A percentile compares a stretch with the other conserved stretches of the same genome.
Conservation (phyloP, 352 stramenopile species). For the Globisporangium barbulae region DNA sequence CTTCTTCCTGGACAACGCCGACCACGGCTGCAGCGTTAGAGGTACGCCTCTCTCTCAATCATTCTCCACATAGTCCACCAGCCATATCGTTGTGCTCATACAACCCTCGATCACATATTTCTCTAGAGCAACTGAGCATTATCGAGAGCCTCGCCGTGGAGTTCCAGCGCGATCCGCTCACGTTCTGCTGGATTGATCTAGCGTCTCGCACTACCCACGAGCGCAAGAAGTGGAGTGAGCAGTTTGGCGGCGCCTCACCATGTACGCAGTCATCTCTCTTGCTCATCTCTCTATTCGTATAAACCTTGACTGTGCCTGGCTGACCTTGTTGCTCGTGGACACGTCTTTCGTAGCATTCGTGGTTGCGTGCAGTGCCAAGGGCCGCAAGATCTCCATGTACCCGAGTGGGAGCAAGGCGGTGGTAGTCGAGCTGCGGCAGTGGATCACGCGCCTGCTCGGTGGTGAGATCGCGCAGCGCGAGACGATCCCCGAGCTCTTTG, state of each 20-base stretch:
- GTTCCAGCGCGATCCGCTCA: conserved; percentile 71
- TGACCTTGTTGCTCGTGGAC: background rate
- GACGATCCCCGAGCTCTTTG: conserved; percentile 36
- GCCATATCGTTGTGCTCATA: background rate
- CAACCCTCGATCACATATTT: too few species aligned
- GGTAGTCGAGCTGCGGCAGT: conserved; percentile 46
- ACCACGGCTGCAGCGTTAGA: conserved; percentile 48
- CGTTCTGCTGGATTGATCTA: conserved; percentile 77
- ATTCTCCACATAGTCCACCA: background rate
- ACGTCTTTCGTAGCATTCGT: conserved; percentile 41
- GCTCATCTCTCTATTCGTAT: background rate
- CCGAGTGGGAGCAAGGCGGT: conserved; percentile 14
- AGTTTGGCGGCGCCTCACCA: conserved; percentile 29
- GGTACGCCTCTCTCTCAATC: conserved; percentile 21
- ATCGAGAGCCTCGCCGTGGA: conserved; percentile 65
- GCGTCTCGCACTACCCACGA: conserved; percentile 24
- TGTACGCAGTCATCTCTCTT: conserved; percentile 27
- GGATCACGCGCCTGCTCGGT: conserved; percentile 56
- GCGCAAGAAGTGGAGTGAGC: conserved; percentile 39
- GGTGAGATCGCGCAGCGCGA: conserved; percentile 56
- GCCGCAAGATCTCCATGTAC: conserved; percentile 60
- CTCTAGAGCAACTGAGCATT: conserved; percentile 61
- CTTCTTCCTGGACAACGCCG: conserved; percentile 53
- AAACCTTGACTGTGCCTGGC: background rate
- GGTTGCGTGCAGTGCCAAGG: conserved; percentile 50